A percentile compares a stretch with the other conserved stretches of the same genome.
Conservation (phyloP, 2,329 filamentous ascomycete species). For the Penicillium crustosum region DNA sequence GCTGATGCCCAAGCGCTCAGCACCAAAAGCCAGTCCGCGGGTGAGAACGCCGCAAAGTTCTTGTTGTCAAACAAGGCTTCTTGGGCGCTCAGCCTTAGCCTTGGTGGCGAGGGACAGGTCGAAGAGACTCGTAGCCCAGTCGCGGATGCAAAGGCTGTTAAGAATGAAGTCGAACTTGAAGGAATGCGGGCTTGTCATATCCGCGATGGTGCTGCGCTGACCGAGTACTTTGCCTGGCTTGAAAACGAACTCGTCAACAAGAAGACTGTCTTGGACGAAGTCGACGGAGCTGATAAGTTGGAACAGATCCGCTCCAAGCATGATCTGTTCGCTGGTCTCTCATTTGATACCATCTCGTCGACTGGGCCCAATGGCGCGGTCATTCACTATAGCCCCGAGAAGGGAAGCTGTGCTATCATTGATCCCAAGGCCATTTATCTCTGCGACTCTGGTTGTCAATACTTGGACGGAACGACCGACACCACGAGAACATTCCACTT, state of each 20-base stretch:
- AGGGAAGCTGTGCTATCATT: constrained; percentile 75
- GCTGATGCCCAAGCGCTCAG: constrained; percentile 69
- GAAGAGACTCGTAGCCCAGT: constrained; percentile 87
- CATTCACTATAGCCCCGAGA: constrained; percentile 92
- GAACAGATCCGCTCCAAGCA: constrained; percentile 62
- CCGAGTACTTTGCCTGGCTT: constrained; percentile 93
- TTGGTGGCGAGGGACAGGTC: constrained; percentile 81
- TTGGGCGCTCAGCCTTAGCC: constrained; percentile 83
- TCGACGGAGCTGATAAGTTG: constrained; percentile 86
- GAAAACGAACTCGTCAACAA: constrained; percentile 80
- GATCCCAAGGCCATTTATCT: constrained; percentile 86
- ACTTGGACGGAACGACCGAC: constrained; percentile 91
- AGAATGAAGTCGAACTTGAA: constrained; percentile 83
- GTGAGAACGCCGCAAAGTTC: constrained; percentile 61
- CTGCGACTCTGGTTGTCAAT: constrained; percentile 97
- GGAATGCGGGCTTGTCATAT: constrained; percentile 95
- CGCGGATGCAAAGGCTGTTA: constrained; percentile 87
- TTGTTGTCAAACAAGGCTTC: constrained; percentile 85
- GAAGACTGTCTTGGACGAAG: constrained; percentile 76
- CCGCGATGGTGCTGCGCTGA: constrained; percentile 85
- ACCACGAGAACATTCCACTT: constrained; percentile 94
- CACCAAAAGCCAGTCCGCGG: constrained; percentile 39
- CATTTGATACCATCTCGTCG: constrained; percentile 94
- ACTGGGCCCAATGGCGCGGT: constrained; percentile 90
- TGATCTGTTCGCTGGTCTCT: constrained; percentile 80